phyloP scores from a whole-genome alignment of 305 asterid genomes.

The Solanum hybrid region DNA sequence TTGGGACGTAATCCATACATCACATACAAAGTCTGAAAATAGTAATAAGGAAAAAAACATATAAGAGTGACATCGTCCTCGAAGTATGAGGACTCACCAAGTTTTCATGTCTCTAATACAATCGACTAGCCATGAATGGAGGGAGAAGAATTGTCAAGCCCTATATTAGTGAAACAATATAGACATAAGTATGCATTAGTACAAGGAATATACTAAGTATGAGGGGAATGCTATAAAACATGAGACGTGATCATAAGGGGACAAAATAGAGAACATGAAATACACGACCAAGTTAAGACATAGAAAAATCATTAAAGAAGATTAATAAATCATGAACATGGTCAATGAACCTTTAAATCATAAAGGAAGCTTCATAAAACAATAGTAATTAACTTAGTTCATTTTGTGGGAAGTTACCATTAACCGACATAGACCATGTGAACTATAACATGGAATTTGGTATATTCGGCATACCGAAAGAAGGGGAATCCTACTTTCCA shows the following conservation, averaged over 20 bases:
- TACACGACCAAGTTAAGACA: not conserved
- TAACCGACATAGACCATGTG: not conserved
- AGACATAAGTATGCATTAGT: not conserved
- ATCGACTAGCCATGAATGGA: not conserved
- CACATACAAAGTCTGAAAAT: not conserved
- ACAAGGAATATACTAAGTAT: not conserved
- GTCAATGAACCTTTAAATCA: not conserved
- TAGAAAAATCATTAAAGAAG: not conserved
- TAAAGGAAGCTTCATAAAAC: not conserved
- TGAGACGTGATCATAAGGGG: not conserved
- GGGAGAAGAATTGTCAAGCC: not conserved
- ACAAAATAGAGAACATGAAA: not conserved
- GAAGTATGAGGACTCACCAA: not conserved
- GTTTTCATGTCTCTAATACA: not conserved
- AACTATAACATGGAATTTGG: not conserved
- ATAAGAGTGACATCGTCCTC: not conserved
- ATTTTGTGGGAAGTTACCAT: not conserved
- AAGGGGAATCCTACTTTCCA: not conserved
- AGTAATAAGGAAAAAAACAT: not conserved
- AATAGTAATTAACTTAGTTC: not conserved
- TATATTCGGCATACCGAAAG: not conserved
- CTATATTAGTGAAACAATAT: not conserved
- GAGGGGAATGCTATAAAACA: not conserved
- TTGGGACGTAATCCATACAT: not conserved
- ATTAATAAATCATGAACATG: not conserved